These are phyloP conservation scores for Platanthera zijinensis DNA, from an alignment of 106 monocot species.

Conservation along the genomic window DNA sequence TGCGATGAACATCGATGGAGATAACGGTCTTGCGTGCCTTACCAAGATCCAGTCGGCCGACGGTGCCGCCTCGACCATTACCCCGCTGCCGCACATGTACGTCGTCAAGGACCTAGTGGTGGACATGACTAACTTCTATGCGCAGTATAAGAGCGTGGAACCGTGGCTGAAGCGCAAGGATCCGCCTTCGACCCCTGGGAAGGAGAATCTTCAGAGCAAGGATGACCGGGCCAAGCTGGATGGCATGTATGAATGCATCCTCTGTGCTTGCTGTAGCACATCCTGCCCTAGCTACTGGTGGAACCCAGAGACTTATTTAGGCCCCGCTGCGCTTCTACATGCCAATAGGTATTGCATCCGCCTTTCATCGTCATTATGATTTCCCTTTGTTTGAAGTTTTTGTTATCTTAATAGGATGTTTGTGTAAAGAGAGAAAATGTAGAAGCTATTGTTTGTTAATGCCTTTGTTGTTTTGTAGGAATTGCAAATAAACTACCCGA, in stretches of 20 bases:
- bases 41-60: slow-evolving; percentile 41
- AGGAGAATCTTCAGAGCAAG: slow-evolving; percentile 83
- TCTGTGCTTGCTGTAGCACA: slow-evolving; percentile 90
- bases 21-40: slow-evolving; percentile 88
- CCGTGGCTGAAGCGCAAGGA: slow-evolving; percentile 98
- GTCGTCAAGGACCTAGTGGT: slow-evolving; percentile 95
- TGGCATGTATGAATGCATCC: slow-evolving; percentile 97
- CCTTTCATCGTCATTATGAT: not conserved
- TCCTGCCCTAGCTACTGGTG: slow-evolving; percentile 99
- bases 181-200: slow-evolving; percentile 35
- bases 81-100: slow-evolving; percentile 94
- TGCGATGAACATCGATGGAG: slow-evolving; percentile 93
- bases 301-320: slow-evolving; percentile 90
- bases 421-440: not conserved
- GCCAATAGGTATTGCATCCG: slow-evolving; percentile 50
- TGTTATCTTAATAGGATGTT: not conserved
- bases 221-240: slow-evolving; percentile 82
- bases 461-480: not conserved
- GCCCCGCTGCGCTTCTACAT: slow-evolving; percentile 91
- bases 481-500: not conserved
- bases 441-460: not conserved
- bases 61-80: slow-evolving; percentile 24
- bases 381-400: not conserved
- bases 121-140: slow-evolving; percentile 98
- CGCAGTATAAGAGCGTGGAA: slow-evolving; percentile 90